Evolutionary conservation across 805 yeast species (phyloP).

Genomic region (Candida stauntonica): DNA sequence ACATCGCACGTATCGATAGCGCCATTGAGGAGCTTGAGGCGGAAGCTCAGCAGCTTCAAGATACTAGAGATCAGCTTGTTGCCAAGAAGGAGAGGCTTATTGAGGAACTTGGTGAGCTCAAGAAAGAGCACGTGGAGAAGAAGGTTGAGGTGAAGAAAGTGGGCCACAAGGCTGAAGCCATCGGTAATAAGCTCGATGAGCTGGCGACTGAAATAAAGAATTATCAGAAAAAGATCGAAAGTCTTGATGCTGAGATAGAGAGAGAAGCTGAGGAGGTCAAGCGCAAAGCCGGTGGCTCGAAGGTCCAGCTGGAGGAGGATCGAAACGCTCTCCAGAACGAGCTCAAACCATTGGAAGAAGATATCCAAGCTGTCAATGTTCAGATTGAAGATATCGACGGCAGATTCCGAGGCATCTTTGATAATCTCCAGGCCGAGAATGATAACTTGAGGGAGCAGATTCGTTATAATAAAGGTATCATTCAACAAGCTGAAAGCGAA

Average conservation of each 20-base stretch:
- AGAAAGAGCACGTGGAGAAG: conserved; percentile 12
- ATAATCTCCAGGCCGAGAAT: conserved; percentile 4
- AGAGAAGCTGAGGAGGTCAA: conserved; percentile 28
- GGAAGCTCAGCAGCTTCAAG: conserved; percentile 2
- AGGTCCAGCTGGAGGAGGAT: conserved; percentile 17
- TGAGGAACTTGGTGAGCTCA: conserved; percentile 21
- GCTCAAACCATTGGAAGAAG: not conserved
- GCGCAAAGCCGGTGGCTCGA: conserved; percentile 26
- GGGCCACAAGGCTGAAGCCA: conserved; percentile 15
- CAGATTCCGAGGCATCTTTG: conserved; percentile 5
- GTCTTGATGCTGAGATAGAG: conserved; percentile 16
- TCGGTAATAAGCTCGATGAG: conserved; percentile 18
- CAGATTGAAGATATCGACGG: conserved; percentile 4
- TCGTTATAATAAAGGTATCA: not conserved
- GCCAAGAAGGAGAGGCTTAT: conserved; percentile 8
- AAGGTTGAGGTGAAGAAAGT: conserved; percentile 8
- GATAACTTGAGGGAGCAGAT: conserved; percentile 12
- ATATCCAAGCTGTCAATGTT: not conserved
- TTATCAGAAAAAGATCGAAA: conserved; percentile 19
- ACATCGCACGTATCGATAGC: conserved; percentile 7
- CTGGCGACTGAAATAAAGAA: conserved; percentile 15
- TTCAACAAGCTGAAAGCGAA: not conserved
- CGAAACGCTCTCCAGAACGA: conserved; percentile 1
- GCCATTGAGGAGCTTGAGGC: conserved; percentile 6
- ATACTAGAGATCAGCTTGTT: conserved; percentile 2